Conservation (phyloP, 2,329 filamentous ascomycete genomes). For the Chaetothyriales sp. region DNA sequence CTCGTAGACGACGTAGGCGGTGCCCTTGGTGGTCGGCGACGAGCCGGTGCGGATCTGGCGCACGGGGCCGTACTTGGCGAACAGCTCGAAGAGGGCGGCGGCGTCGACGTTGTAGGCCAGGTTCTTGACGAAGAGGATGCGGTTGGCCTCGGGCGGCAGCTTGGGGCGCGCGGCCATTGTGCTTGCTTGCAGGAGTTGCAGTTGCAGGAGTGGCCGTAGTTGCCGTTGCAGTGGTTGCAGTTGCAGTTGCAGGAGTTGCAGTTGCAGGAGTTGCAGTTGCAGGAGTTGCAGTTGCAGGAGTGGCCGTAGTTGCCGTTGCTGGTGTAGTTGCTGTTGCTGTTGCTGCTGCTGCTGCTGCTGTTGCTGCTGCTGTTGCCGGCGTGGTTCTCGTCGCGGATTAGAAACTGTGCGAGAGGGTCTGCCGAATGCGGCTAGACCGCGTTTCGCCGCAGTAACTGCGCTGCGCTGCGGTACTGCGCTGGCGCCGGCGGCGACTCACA, state of each 20-base stretch:
- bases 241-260: no score
- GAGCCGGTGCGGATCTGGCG: conserved; percentile 98
- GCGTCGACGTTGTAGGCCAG: conserved; percentile 98
- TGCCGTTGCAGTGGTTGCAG: no score
- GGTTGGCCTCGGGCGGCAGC: conserved; percentile 98
- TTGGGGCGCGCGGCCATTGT: conserved; percentile 38
- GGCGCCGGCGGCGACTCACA: not conserved
- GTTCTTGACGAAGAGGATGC: conserved; percentile 99
- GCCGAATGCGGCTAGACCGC: not conserved
- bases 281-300: no score
- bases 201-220: no score
- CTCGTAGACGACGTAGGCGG: conserved; percentile 97
- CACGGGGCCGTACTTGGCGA: conserved; percentile 92
- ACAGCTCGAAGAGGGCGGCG: conserved; percentile 96
- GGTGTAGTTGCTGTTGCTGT: no score
- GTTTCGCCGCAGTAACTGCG: not conserved
- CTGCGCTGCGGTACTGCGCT: no score
- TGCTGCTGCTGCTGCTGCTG: no score
- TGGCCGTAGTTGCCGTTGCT: no score
- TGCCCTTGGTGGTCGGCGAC: conserved; percentile 92
- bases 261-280: no score
- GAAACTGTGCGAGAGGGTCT: not conserved
- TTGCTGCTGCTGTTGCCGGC: not conserved
- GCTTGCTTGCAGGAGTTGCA: no score
- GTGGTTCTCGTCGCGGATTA: not conserved